Conservation (phyloP, 2,329 filamentous ascomycete genomes). For the Fusarium haematococcum region DNA sequence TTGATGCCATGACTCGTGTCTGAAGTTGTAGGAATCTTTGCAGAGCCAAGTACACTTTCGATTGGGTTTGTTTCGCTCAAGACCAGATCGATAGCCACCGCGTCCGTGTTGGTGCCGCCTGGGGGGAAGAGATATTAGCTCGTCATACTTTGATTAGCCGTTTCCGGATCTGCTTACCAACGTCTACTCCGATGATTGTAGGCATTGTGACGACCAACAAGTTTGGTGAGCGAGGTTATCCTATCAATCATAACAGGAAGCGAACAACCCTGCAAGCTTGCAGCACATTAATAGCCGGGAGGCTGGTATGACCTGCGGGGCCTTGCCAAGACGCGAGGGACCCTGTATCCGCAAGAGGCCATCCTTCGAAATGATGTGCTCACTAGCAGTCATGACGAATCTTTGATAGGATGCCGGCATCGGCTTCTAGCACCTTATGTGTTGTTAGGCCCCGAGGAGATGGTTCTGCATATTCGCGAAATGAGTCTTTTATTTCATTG, state of each 20-base stretch:
- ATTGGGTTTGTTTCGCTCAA: background rate
- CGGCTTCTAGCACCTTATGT: background rate
- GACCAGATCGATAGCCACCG: slow-evolving; percentile 6
- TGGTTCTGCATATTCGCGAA: background rate
- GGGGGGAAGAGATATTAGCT: background rate
- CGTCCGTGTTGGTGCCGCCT: slow-evolving; percentile 22
- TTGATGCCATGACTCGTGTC: slow-evolving; percentile 3
- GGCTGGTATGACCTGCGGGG: background rate
- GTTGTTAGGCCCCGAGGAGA: background rate
- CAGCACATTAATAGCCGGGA: background rate
- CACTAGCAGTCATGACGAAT: background rate
- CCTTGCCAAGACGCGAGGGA: background rate
- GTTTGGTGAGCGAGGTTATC: background rate
- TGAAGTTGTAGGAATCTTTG: slow-evolving; percentile 8
- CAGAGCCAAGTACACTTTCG: slow-evolving; percentile 4
- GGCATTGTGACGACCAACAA: too few species aligned
- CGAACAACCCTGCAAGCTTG: background rate
- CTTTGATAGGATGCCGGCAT: background rate
- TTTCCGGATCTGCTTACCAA: too few species aligned
- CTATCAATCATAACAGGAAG: background rate
- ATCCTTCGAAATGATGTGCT: background rate
- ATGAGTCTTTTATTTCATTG: background rate
- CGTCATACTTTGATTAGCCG: background rate
- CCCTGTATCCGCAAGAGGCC: background rate
- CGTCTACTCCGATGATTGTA: too few species aligned